phyloP scores from a whole-genome alignment of 768 basidiomycete species.

The Strobilomyces dryophilus region DNA sequence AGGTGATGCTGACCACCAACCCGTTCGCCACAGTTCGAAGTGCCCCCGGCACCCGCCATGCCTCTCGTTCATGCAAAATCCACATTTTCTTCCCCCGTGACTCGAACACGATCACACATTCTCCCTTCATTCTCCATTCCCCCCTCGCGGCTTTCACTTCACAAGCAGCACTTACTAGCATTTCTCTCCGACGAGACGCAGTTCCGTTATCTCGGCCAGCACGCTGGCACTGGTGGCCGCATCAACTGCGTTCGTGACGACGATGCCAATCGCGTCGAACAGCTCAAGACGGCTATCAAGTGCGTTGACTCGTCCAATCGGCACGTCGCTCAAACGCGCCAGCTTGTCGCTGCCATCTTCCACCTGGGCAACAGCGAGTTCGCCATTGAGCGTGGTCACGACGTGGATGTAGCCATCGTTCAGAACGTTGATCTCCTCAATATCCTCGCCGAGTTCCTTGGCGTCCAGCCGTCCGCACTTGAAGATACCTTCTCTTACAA shows the following conservation, averaged over 20 bases:
- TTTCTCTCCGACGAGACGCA: slow-evolving; percentile 74
- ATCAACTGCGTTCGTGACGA: slow-evolving; percentile 59
- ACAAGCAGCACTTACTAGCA: too few relatives aligned
- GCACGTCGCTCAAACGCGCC: slow-evolving; percentile 93
- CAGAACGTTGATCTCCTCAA: slow-evolving; percentile 79
- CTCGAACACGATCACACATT: too few relatives aligned
- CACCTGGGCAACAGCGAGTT: slow-evolving; percentile 97
- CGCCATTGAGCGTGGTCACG: slow-evolving; percentile 71
- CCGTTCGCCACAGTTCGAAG: too few relatives aligned
- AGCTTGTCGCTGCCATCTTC: slow-evolving; percentile 91
- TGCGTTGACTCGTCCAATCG: slow-evolving; percentile 90
- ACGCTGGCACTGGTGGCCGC: slow-evolving; percentile 42
- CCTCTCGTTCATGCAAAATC: too few relatives aligned
- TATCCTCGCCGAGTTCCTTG: slow-evolving; percentile 71
- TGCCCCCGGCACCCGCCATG: too few relatives aligned
- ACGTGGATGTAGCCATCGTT: slow-evolving; percentile 92
- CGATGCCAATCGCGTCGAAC: slow-evolving; percentile 86
- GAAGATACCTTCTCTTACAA: slow-evolving; percentile 85
- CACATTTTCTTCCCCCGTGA: too few relatives aligned
- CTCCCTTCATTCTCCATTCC: too few relatives aligned
- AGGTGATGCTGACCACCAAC: too few relatives aligned
- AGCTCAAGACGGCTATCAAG: slow-evolving; percentile 93
- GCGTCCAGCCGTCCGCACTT: slow-evolving; percentile 66
- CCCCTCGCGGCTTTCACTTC: too few relatives aligned
- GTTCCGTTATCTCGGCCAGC: slow-evolving; percentile 84